A percentile compares a stretch with the other conserved stretches of the same genome.
Evolutionary conservation across 768 basidiomycete genomes (phyloP).

Genomic region (Serendipita vermifera): DNA sequence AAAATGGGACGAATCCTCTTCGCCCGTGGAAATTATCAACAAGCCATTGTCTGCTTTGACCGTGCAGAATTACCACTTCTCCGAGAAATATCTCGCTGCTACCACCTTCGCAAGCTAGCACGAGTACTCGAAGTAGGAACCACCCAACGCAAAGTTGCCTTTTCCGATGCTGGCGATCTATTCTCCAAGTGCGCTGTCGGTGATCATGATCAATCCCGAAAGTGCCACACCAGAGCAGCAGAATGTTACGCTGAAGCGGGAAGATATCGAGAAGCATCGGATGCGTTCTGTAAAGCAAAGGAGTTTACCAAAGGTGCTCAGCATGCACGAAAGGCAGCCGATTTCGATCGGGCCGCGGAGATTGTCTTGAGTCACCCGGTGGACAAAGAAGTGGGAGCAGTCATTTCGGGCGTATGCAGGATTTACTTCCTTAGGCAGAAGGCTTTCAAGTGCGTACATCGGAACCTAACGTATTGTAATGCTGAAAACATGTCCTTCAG

Average conservation of each 20-base stretch:
- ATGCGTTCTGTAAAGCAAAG: slow-evolving; percentile 30
- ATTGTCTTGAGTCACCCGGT: slow-evolving; percentile 32
- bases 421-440: background rate
- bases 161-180: slow-evolving; percentile 34
- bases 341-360: slow-evolving; percentile 41
- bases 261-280: slow-evolving; percentile 33
- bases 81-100: slow-evolving; percentile 37
- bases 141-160: slow-evolving; percentile 25
- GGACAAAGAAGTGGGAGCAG: slow-evolving; percentile 19
- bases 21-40: slow-evolving; percentile 31
- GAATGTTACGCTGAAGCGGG: slow-evolving; percentile 34
- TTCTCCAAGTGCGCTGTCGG: slow-evolving; percentile 33
- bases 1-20: slow-evolving; percentile 30
- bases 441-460: background rate
- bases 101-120: slow-evolving; percentile 41
- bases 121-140: slow-evolving; percentile 22
- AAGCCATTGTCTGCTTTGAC: slow-evolving; percentile 43
- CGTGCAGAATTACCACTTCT: slow-evolving; percentile 34
- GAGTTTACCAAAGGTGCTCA: slow-evolving; percentile 34
- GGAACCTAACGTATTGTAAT: background rate
- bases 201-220: slow-evolving; percentile 19
- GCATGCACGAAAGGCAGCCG: slow-evolving; percentile 36
- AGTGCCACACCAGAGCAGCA: slow-evolving; percentile 33
- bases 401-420: background rate
- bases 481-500: background rate